These are phyloP conservation scores for Aureobasidium uvarum DNA, from an alignment of 2,329 filamentous ascomycete genomes.

Conservation along the genomic window DNA sequence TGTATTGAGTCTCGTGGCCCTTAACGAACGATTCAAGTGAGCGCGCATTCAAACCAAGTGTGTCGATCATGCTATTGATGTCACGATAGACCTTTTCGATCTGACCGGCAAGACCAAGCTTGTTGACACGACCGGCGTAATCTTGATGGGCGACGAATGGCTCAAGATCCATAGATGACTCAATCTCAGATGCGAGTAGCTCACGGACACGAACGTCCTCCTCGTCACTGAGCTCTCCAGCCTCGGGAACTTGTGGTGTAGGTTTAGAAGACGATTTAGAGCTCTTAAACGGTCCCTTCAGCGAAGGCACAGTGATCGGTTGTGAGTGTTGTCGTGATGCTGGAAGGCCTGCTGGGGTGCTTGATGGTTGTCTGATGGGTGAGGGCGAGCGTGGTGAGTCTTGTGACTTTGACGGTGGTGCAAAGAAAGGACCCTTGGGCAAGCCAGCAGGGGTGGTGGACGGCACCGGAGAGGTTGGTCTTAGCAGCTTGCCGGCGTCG, in stretches of 20 bases:
- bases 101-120: slow-evolving; percentile 47
- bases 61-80: slow-evolving; percentile 93
- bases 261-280: slow-evolving; percentile 31
- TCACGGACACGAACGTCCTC: slow-evolving; percentile 67
- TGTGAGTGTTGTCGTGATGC: slow-evolving; percentile 26
- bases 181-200: slow-evolving; percentile 59
- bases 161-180: slow-evolving; percentile 62
- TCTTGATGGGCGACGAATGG: slow-evolving; percentile 63
- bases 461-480: slow-evolving; percentile 16
- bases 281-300: slow-evolving; percentile 25
- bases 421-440: slow-evolving; percentile 28
- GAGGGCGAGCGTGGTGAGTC: slow-evolving; percentile 65
- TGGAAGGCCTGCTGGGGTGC: slow-evolving; percentile 46
- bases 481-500: slow-evolving; percentile 8
- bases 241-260: slow-evolving; percentile 42
- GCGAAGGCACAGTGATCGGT: slow-evolving; percentile 29
- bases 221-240: slow-evolving; percentile 59
- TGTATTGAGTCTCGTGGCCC: slow-evolving; percentile 61
- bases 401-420: slow-evolving; percentile 27
- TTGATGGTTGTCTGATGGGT: slow-evolving; percentile 58
- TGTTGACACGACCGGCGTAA: slow-evolving; percentile 43
- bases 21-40: slow-evolving; percentile 60
- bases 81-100: slow-evolving; percentile 65
- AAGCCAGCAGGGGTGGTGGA: slow-evolving; percentile 30
- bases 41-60: slow-evolving; percentile 80